Evolutionary conservation across 148 eudicot species (phyloP).

Genomic region (Drosera capensis): DNA sequence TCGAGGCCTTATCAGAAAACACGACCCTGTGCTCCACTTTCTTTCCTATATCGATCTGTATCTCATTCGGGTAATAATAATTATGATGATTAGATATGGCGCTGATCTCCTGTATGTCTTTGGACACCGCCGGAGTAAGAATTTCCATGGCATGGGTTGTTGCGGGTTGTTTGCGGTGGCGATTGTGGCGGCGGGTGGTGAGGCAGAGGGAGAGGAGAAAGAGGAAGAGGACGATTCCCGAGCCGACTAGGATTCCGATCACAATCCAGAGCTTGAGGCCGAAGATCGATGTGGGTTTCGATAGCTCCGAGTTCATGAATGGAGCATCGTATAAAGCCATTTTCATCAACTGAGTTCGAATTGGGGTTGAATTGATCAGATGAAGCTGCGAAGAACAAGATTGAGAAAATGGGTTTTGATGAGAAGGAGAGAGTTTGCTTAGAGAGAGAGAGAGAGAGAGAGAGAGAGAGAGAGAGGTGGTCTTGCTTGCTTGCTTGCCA

Average conservation of each 20-base stretch:
- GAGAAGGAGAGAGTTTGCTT: too few species aligned
- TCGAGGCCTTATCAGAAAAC: constrained; percentile 63
- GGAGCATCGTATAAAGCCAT: constrained; percentile 67
- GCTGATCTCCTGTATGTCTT: constrained; percentile 65
- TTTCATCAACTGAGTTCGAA: not conserved
- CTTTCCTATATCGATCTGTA: constrained; percentile 88
- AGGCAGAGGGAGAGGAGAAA: constrained; percentile 74
- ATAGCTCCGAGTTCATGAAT: constrained; percentile 64
- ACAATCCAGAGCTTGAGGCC: constrained; percentile 82
- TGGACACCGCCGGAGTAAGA: constrained; percentile 35
- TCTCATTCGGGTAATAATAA: constrained; percentile 34
- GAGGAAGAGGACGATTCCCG: constrained; percentile 67
- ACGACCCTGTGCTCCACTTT: constrained; percentile 82
- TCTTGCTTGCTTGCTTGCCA: too few species aligned
- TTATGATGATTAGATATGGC: constrained; percentile 10
- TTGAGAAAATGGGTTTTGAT: too few species aligned
- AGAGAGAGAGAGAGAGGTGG: too few species aligned
- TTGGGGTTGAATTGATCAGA: too few species aligned
- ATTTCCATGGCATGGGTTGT: constrained; percentile 10
- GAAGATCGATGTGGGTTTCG: constrained; percentile 83
- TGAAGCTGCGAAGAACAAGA: too few species aligned
- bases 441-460: too few species aligned
- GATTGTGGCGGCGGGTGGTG: constrained; percentile 40
- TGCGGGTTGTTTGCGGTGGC: constrained; percentile 8
- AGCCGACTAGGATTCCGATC: constrained; percentile 87